Conservation (phyloP, 2,329 filamentous ascomycete genomes). For the Paradendryphiella salina region DNA sequence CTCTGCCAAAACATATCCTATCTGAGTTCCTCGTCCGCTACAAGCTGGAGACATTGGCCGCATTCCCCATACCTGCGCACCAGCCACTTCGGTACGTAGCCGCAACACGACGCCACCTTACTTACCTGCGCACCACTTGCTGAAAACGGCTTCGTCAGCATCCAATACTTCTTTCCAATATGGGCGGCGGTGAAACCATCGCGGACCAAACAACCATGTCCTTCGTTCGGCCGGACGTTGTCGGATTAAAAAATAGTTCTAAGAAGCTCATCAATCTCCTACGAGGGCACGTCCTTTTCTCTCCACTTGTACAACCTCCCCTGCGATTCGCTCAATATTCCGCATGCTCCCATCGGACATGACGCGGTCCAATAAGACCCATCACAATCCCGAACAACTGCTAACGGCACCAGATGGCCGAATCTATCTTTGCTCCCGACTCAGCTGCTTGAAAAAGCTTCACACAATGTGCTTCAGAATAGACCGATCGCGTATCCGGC, state of each 20-base stretch:
- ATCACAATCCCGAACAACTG: conserved; percentile 6
- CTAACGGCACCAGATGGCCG: conserved; percentile 63
- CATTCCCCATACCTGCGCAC: conserved; percentile 9
- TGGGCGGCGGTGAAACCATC: conserved; percentile 15
- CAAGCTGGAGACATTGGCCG: conserved; percentile 9
- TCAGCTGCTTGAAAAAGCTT: conserved; percentile 62
- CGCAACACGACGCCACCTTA: conserved; percentile 11
- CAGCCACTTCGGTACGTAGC: conserved; percentile 13
- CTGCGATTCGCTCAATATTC: conserved; percentile 10
- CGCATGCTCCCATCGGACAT: conserved; percentile 14
- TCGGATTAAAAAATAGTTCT: conserved; percentile 33
- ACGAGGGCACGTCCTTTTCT: conserved; percentile 36
- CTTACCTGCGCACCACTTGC: not conserved
- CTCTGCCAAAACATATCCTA: not conserved
- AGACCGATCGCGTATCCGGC: conserved; percentile 62
- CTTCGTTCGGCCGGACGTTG: conserved; percentile 37
- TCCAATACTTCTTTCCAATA: conserved; percentile 18
- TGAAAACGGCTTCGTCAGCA: conserved; percentile 19
- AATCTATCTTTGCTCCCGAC: conserved; percentile 67
- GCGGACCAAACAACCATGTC: conserved; percentile 14
- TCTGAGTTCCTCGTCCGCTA: conserved; percentile 14
- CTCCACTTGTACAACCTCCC: conserved; percentile 5
- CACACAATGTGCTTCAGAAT: conserved; percentile 64
- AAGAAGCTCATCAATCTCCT: conserved; percentile 45
- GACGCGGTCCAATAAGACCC: conserved; percentile 20